Base-by-base conservation (phyloP, 768 basidiomycete species). In the Termitomyces sp. region DNA sequence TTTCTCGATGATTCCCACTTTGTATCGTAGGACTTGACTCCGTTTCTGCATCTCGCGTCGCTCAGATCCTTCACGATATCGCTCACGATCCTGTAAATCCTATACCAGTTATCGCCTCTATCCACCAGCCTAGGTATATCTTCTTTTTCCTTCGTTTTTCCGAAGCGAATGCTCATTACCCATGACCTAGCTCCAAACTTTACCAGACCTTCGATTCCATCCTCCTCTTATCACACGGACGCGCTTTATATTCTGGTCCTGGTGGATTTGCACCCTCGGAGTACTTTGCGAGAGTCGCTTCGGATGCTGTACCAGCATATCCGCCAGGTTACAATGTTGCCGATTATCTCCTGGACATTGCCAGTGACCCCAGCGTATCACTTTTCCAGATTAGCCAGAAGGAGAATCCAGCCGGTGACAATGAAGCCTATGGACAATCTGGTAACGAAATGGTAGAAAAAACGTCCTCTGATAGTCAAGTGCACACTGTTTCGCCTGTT, bases 271-370 rank as follows among this genome's bases (percentile, higher is more conserved):
- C 80, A 0, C 92, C 94, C 0, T 82, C 79, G 0, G 79, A 82
- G 12, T 79, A 89, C 67, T 90, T 95, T 65, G 76, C 81, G 1
- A 72, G 63, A 22, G 69, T 74, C 24, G 78, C 79, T 5, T 61
- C 71, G 4, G 69, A 64, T 1, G 66, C 71, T 4, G 72, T 80
- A 4, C 74, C 72, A 7, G 72, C 79, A 10, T 92, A 86, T 65
- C 87, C 82, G 8, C 78, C 84, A 49, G 93, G 92, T 0, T 94
- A 95, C 74, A 97, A 97, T 64, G 82, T 95, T 18, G 94, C 95
- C 0, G 95, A 98, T 68, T 91, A 95, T 65, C 79, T 97, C 12
- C 78, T 98, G 22, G 94, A 97, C 62, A 80, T 98, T 52, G 94
- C 94, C 1, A 87, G 84, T 64, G 83, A 84, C 49, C 78, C 84